phyloP scores from a whole-genome alignment of 2,329 filamentous ascomycete species.

The Emydomyces testavorans region DNA sequence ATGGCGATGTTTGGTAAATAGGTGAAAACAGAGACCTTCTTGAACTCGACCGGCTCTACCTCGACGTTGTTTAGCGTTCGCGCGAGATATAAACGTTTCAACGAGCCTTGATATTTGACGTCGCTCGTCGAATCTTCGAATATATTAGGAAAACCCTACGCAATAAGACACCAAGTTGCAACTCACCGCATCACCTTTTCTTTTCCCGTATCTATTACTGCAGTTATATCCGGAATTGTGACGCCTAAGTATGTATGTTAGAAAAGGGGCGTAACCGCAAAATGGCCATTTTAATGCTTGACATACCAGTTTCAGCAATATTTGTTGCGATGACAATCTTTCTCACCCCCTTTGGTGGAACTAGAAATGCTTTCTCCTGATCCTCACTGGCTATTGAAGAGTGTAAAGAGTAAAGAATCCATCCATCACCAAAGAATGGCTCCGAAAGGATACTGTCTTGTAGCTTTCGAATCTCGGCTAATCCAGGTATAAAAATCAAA shows the following conservation, averaged over 20 bases:
- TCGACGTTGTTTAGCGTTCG: slow-evolving; percentile 88
- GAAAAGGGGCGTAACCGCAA: background rate
- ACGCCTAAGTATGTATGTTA: slow-evolving; percentile 40
- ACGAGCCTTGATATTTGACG: slow-evolving; percentile 81
- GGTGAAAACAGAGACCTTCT: slow-evolving; percentile 85
- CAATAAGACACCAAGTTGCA: background rate
- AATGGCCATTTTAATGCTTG: background rate
- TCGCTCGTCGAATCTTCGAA: slow-evolving; percentile 70
- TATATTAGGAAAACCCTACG: slow-evolving; percentile 1
- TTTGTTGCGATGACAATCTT: slow-evolving; percentile 97
- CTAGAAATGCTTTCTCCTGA: slow-evolving; percentile 80
- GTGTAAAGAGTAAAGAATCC: slow-evolving; percentile 82
- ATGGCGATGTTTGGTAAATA: slow-evolving; percentile 84
- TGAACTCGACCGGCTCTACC: slow-evolving; percentile 93
- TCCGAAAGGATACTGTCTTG: slow-evolving; percentile 76
- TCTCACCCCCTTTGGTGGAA: slow-evolving; percentile 68
- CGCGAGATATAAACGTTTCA: slow-evolving; percentile 88
- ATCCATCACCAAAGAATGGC: slow-evolving; percentile 60
- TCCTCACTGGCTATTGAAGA: slow-evolving; percentile 94
- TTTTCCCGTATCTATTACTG: slow-evolving; percentile 91
- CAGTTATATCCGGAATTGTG: slow-evolving; percentile 94
- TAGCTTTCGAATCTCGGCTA: slow-evolving; percentile 79
- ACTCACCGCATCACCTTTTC: slow-evolving; percentile 73
- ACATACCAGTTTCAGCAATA: slow-evolving; percentile 78
- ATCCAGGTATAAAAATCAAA: slow-evolving; percentile 86